phyloP scores from a whole-genome alignment of 2,329 filamentous ascomycete genomes.

The Fusarium avenaceum region DNA sequence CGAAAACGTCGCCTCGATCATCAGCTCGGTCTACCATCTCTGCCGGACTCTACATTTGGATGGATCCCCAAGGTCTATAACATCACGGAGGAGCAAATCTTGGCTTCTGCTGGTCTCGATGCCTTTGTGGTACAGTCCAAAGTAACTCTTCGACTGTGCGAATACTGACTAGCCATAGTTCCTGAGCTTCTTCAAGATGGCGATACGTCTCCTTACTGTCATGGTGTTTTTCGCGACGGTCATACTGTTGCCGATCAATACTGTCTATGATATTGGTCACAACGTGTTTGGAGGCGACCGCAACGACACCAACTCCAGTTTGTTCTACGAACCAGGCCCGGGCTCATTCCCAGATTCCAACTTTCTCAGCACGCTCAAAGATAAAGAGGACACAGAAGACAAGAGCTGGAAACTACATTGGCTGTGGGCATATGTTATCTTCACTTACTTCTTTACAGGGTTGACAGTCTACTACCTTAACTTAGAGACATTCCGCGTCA shows the following conservation, averaged over 20 bases:
- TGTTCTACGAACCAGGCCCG: conserved; percentile 27
- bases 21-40: conserved; percentile 74
- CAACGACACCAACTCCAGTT: background rate
- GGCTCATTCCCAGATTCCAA: conserved; percentile 28
- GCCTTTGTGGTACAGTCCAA: conserved; percentile 81
- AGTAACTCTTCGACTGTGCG: background rate
- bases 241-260: conserved; percentile 89
- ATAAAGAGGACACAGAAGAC: conserved; percentile 53
- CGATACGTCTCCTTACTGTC: conserved; percentile 82
- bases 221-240: conserved; percentile 85
- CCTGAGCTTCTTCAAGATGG: conserved; percentile 95
- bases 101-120: conserved; percentile 91
- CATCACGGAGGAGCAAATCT: conserved; percentile 89
- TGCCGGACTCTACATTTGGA: conserved; percentile 88
- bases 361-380: conserved; percentile 45
- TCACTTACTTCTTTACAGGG: conserved; percentile 91
- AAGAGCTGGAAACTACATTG: conserved; percentile 63
- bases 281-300: conserved; percentile 7
- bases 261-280: conserved; percentile 61
- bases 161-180: conserved; percentile 65
- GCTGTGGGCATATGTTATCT: conserved; percentile 93
- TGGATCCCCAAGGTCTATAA: conserved; percentile 91
- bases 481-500: conserved; percentile 85
- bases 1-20: conserved; percentile 80
- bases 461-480: conserved; percentile 87